Evolutionary conservation across 768 basidiomycete species (phyloP).

Genomic region (Lenzites betulinus): DNA sequence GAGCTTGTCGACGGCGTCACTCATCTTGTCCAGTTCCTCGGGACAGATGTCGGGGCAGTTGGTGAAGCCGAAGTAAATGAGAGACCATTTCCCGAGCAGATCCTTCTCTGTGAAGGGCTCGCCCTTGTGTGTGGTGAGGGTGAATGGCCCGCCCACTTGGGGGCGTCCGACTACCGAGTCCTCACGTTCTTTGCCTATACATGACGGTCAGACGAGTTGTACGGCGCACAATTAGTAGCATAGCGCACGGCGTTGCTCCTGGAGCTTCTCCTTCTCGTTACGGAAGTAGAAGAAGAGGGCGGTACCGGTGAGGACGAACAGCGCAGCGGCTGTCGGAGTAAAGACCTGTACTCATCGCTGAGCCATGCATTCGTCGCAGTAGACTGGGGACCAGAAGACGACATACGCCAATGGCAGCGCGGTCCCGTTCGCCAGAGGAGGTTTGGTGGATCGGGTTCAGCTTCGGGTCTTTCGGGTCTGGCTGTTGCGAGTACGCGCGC

Average conservation of each 20-base stretch:
- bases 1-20: constrained; percentile 67
- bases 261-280: constrained; percentile 77
- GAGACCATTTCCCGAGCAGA: constrained; percentile 87
- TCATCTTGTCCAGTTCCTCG: constrained; percentile 95
- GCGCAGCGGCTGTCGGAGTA: constrained; percentile 77
- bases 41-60: constrained; percentile 99
- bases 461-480: constrained; percentile 11
- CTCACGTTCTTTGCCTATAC: constrained; percentile 70
- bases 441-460: constrained; percentile 18
- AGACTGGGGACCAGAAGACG: no score
- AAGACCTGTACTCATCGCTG: constrained; percentile 66
- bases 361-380: no score
- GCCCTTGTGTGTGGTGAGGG: constrained; percentile 65
- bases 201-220: not conserved
- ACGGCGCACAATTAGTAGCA: not conserved
- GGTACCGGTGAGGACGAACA: constrained; percentile 82
- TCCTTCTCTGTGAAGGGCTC: constrained; percentile 78
- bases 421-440: constrained; percentile 24
- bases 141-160: constrained; percentile 90
- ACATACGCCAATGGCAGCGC: constrained; percentile 26
- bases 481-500: constrained; percentile 19
- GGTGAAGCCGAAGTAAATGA: constrained; percentile 98
- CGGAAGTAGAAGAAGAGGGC: constrained; percentile 89
- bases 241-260: constrained; percentile 70
- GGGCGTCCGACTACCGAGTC: constrained; percentile 80